Evolutionary conservation across 352 stramenopile species (phyloP).

Genomic region (Peronospora belbahrii): DNA sequence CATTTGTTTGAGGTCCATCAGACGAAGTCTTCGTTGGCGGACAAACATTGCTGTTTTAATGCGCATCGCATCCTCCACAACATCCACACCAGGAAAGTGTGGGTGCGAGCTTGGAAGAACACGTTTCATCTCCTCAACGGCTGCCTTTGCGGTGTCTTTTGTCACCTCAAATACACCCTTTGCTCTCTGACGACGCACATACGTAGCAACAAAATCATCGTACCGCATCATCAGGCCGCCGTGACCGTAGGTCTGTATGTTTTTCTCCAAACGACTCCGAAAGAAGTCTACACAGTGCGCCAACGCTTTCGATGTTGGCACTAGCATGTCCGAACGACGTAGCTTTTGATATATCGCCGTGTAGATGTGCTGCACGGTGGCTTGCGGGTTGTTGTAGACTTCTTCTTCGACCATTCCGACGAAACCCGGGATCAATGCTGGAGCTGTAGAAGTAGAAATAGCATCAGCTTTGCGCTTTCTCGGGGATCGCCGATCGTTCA

Average conservation of each 20-base stretch:
- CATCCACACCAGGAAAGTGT: constrained; percentile 34
- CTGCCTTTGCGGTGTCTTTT: constrained; percentile 12
- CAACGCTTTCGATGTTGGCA: constrained; percentile 43
- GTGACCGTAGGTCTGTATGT: constrained; percentile 29
- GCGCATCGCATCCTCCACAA: constrained; percentile 33
- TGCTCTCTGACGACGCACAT: constrained; percentile 25
- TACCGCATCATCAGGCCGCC: constrained; percentile 45
- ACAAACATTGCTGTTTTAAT: constrained; percentile 27
- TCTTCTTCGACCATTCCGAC: constrained; percentile 51
- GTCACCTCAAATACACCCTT: constrained; percentile 16
- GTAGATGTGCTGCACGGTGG: constrained; percentile 33
- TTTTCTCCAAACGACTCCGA: constrained; percentile 29
- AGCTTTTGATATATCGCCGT: constrained; percentile 32
- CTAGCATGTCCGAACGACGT: constrained; percentile 24
- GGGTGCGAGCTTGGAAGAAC: constrained; percentile 36
- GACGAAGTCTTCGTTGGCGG: constrained; percentile 30
- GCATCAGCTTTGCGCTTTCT: constrained; percentile 21
- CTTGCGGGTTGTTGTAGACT: constrained; percentile 35
- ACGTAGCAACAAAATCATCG: constrained; percentile 45
- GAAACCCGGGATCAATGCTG: constrained; percentile 36
- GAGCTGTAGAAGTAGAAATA: constrained; percentile 4
- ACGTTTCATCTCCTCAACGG: constrained; percentile 41
- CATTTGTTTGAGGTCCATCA: constrained; percentile 39
- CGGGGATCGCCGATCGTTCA: background rate
- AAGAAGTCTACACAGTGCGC: constrained; percentile 30